Evolutionary conservation across 495 filamentous ascomycete genomes (phyloP).

Genomic region (Geoglossum glabrum): DNA sequence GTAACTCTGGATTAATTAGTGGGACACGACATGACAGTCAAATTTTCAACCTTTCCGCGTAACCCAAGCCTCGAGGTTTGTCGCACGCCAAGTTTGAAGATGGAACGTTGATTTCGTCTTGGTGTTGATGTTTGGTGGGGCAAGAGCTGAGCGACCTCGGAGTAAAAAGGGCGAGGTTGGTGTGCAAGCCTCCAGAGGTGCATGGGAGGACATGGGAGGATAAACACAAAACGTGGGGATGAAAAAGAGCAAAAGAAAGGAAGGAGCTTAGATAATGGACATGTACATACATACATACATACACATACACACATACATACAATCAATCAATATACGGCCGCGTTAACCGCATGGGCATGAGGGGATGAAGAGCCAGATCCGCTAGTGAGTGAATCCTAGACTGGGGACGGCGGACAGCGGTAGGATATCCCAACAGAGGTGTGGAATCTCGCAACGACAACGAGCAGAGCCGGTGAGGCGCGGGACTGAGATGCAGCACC

Average conservation of each 20-base stretch:
- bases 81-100: background rate
- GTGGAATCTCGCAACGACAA: too few species aligned
- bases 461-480: background rate
- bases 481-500: background rate
- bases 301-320: too few species aligned
- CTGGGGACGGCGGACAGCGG: too few species aligned
- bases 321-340: too few species aligned
- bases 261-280: too few species aligned
- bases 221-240: background rate
- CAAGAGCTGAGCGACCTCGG: constrained; percentile 1
- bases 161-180: background rate
- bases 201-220: background rate
- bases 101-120: background rate
- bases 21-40: background rate
- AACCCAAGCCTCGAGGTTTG: background rate
- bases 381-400: background rate
- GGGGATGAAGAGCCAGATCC: background rate
- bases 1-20: background rate
- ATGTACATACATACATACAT: too few species aligned
- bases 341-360: background rate
- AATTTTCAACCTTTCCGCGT: background rate
- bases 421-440: too few species aligned
- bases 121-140: constrained; percentile 1
- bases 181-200: background rate
- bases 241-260: background rate